phyloP scores from a whole-genome alignment of 768 basidiomycete genomes.

The Aureoboletus auriporus region DNA sequence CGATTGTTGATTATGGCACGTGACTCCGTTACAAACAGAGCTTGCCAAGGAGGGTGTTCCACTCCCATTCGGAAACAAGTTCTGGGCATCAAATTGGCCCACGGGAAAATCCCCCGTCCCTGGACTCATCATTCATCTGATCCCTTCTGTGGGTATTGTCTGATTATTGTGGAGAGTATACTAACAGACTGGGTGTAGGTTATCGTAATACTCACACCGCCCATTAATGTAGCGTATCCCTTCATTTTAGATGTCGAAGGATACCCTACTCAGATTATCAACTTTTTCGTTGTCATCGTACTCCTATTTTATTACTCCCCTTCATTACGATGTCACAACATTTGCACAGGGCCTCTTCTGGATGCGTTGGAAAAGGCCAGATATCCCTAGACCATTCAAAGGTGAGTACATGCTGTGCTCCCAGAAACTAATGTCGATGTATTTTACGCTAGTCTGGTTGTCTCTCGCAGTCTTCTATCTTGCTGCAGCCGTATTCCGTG shows the following conservation, averaged over 20 bases:
- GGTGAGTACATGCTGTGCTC: slow-evolving; percentile 17
- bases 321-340: not conserved
- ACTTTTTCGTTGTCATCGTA: slow-evolving; percentile 51
- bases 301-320: slow-evolving; percentile 27
- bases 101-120: slow-evolving; percentile 54
- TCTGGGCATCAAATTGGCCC: slow-evolving; percentile 64
- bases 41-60: slow-evolving; percentile 63
- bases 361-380: slow-evolving; percentile 49
- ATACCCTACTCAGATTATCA: slow-evolving; percentile 50
- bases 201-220: slow-evolving; percentile 55
- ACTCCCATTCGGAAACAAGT: slow-evolving; percentile 52
- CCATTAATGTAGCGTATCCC: slow-evolving; percentile 50
- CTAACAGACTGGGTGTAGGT: slow-evolving; percentile 25
- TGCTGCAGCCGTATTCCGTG: slow-evolving; percentile 47
- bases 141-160: slow-evolving; percentile 39
- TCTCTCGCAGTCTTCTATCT: slow-evolving; percentile 55
- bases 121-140: slow-evolving; percentile 52
- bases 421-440: slow-evolving; percentile 2
- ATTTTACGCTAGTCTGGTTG: slow-evolving; percentile 41
- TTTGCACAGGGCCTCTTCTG: slow-evolving; percentile 49
- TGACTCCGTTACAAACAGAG: slow-evolving; percentile 28
- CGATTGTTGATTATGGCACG: not conserved
- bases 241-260: slow-evolving; percentile 57
- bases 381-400: slow-evolving; percentile 50
- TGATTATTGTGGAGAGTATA: not conserved